Base-by-base conservation (phyloP, 805 yeast genomes). In the Kazachstania bromeliacearum region DNA sequence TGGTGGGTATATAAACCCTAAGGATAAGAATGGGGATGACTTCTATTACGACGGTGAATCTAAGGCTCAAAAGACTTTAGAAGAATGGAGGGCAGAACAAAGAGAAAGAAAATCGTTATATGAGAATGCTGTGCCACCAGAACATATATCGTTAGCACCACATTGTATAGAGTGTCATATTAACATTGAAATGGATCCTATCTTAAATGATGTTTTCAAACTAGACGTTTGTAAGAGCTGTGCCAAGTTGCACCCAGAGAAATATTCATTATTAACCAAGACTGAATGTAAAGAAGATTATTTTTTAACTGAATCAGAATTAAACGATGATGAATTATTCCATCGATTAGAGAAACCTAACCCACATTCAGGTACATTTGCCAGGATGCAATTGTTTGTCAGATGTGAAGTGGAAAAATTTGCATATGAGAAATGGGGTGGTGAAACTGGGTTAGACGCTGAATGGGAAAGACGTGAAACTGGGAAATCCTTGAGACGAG, bases 231-330 rank as follows among this genome's bases (percentile, higher is more conserved):
- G 99, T 57, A 73, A 79, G 34, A 66, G 70, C 35, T 92, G 98
- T 58, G 76, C 75, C 23, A 75, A 74, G 47, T 68, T 69, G 40
- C 60, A 62, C 16, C 95, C 96, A 0, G 95, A 92, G 27, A 92
- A 92, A 51, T 92, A 89, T 56, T 75, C 97, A 0, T 59, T 92
- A 15, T 61, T 92, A 35, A 92, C 99, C 6, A 92, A 92, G 60
- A 92, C 99, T 0, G 99, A 92, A 60, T 87, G 96, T 57, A 73
- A 77, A 28, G 89, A 83, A 47, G 99, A 92, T 61, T 92, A 92
- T 56, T 70, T 92, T 28, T 58, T 92, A 20, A 92, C 99, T 0
- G 98, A 92, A 33, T 92, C 96, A 0, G 98, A 92, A 55, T 67
- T 92, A 29, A 70, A 73, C 35, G 98, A 92, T 55, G 60, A 59